phyloP scores from a whole-genome alignment of 176 grass and related monocot genomes.

The Ensete glaucum region DNA sequence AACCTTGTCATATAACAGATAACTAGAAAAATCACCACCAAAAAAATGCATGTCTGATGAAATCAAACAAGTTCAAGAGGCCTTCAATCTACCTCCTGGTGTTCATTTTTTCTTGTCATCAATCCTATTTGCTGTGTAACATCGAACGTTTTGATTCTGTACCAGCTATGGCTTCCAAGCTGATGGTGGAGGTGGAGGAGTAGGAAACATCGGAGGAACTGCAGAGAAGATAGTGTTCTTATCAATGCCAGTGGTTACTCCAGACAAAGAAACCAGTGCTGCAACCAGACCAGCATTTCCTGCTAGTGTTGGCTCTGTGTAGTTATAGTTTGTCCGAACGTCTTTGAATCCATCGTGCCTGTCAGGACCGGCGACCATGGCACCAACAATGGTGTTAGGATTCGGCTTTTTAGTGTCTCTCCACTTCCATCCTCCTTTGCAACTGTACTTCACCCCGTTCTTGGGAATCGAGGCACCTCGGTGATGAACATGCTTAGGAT shows the following conservation, averaged over 20 bases:
- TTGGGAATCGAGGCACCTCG: slow-evolving; percentile 3
- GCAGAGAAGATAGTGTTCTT: slow-evolving; percentile 13
- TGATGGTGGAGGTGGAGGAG: background rate
- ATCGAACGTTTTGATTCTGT: background rate
- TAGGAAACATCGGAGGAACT: slow-evolving; percentile 2
- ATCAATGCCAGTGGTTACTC: background rate
- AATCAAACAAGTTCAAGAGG: too few relatives aligned
- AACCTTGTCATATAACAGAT: too few relatives aligned
- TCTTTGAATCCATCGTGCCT: background rate
- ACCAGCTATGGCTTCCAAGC: background rate
- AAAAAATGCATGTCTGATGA: too few relatives aligned
- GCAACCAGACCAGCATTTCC: slow-evolving; percentile 3
- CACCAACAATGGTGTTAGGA: background rate
- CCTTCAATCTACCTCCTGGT: background rate
- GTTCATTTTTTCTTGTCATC: background rate
- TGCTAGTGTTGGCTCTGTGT: slow-evolving; percentile 1
- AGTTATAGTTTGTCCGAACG: background rate
- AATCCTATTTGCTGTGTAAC: background rate
- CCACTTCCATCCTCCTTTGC: slow-evolving; percentile 13
- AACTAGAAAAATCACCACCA: too few relatives aligned
- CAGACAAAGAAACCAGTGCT: slow-evolving; percentile 1
- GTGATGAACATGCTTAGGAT: slow-evolving; percentile 8
- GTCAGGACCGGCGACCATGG: slow-evolving; percentile 5
- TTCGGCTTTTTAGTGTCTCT: slow-evolving; percentile 2
- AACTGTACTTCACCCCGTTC: background rate